These are phyloP conservation scores for Ceratocystis variospora DNA, from an alignment of 2,329 filamentous ascomycete species.

Conservation along the genomic window DNA sequence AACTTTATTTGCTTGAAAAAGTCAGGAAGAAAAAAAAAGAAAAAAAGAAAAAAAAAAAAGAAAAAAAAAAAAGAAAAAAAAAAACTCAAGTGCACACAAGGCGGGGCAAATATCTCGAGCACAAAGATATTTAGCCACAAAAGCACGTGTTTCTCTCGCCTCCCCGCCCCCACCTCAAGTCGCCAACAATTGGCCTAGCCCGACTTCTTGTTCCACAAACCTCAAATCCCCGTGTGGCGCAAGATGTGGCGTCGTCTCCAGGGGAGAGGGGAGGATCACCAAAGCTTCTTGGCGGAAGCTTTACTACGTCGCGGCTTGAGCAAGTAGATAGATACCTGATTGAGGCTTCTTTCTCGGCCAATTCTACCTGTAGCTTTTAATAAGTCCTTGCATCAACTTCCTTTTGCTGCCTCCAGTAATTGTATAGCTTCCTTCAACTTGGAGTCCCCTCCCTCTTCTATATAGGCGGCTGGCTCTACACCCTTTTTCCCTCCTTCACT, in stretches of 20 bases:
- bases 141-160: slow-evolving; percentile 9
- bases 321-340: too few relatives aligned
- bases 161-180: slow-evolving; percentile 4
- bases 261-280: neutral
- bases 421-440: neutral
- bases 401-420: neutral
- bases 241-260: neutral
- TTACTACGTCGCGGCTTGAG: too few relatives aligned
- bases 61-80: neutral
- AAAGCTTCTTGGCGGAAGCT: neutral
- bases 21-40: too few relatives aligned
- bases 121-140: slow-evolving; percentile 4
- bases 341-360: too few relatives aligned
- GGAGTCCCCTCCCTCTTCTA: neutral
- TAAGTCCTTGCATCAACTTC: neutral
- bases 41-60: too few relatives aligned
- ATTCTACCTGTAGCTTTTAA: neutral
- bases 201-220: neutral
- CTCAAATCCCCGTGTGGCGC: neutral
- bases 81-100: neutral
- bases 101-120: neutral
- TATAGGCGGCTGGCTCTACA: neutral
- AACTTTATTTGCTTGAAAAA: neutral
- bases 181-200: neutral
- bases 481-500: neutral